These are phyloP conservation scores for Monilinia polystroma DNA, from an alignment of 2,329 filamentous ascomycete species.

Conservation along the genomic window DNA sequence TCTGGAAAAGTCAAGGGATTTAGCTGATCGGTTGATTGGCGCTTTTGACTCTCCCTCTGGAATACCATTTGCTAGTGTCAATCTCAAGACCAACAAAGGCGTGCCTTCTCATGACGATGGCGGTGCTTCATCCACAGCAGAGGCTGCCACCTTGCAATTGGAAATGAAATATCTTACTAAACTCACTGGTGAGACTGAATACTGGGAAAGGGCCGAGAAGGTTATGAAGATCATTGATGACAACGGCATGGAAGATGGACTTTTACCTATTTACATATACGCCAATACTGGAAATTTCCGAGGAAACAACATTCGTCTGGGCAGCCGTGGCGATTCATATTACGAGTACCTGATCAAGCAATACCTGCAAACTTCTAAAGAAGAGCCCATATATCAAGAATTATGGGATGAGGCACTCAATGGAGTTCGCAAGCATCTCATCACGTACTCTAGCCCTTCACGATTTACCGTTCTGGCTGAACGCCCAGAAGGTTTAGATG, in stretches of 20 bases:
- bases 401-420: constrained; percentile 88
- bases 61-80: constrained; percentile 86
- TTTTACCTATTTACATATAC: constrained; percentile 90
- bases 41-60: constrained; percentile 88
- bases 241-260: constrained; percentile 73
- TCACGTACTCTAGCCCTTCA: constrained; percentile 80
- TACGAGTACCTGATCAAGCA: constrained; percentile 99
- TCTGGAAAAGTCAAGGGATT: constrained; percentile 90
- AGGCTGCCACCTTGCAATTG: constrained; percentile 87
- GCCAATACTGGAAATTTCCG: constrained; percentile 75
- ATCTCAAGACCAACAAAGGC: constrained; percentile 73
- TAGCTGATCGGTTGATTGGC: constrained; percentile 81
- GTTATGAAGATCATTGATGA: constrained; percentile 89
- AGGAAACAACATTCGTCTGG: constrained; percentile 83
- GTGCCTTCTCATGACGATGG: constrained; percentile 79
- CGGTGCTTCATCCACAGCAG: constrained; percentile 89
- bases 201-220: constrained; percentile 89
- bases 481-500: constrained; percentile 69
- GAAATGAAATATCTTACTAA: constrained; percentile 98
- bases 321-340: constrained; percentile 93
- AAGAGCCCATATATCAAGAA: constrained; percentile 82
- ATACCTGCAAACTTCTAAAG: constrained; percentile 86
- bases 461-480: constrained; percentile 90
- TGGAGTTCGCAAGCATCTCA: constrained; percentile 86
- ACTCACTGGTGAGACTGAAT: constrained; percentile 85